phyloP scores from a whole-genome alignment of 2,329 filamentous ascomycete species.

The Fusarium incarnatum region DNA sequence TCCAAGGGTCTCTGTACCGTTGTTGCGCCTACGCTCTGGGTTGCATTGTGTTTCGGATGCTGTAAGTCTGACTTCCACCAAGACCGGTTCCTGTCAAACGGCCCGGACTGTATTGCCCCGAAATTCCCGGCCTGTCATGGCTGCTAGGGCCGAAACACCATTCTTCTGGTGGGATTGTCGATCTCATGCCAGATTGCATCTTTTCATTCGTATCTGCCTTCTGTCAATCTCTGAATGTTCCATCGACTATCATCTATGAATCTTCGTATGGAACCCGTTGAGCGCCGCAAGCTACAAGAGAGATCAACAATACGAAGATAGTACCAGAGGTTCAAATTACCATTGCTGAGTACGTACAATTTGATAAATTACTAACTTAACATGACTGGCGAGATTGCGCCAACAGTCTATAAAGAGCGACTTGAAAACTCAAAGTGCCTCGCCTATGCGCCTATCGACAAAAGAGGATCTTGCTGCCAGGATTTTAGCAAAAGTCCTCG shows the following conservation, averaged over 20 bases:
- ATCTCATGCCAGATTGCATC: constrained; percentile 5
- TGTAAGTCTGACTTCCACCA: constrained; percentile 15
- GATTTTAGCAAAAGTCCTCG: constrained; percentile 9
- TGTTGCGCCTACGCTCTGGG: constrained; percentile 2
- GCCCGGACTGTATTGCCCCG: constrained; percentile 31
- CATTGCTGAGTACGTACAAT: constrained; percentile 2
- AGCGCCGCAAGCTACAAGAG: neutral
- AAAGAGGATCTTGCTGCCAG: constrained; percentile 3
- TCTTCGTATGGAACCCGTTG: neutral
- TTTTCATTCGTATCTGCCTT: constrained; percentile 1
- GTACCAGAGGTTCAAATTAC: neutral
- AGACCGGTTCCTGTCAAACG: constrained; percentile 15
- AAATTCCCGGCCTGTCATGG: constrained; percentile 29
- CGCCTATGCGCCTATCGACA: constrained; percentile 5
- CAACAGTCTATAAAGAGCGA: constrained; percentile 1
- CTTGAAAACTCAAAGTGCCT: constrained; percentile 2
- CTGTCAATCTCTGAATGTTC: neutral
- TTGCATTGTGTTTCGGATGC: constrained; percentile 22
- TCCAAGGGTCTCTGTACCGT: constrained; percentile 12
- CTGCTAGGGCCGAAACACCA: constrained; percentile 42
- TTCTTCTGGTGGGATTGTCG: constrained; percentile 1
- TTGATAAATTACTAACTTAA: constrained; percentile 15
- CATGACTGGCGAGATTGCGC: constrained; percentile 1
- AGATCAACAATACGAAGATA: neutral
- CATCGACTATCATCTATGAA: neutral